Conservation (phyloP, 305 asterid genomes). For the Fraxinus baroniana region DNA sequence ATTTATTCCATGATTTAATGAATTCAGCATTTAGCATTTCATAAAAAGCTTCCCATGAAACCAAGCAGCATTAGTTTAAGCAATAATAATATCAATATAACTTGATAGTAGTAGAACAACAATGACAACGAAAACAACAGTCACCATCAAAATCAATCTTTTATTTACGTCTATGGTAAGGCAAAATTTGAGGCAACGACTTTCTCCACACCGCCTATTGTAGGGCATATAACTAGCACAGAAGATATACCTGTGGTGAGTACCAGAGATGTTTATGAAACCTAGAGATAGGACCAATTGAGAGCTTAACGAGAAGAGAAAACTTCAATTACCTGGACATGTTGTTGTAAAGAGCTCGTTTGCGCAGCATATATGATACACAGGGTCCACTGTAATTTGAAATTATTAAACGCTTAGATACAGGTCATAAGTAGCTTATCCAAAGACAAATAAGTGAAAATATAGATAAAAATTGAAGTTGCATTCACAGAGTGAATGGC, state of each 20-base stretch:
- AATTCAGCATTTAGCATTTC: too few species aligned
- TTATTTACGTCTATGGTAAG: constrained; percentile 87
- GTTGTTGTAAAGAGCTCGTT: constrained; percentile 93
- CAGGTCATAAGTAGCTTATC: not conserved
- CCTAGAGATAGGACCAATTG: not conserved
- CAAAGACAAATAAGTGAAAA: not conserved
- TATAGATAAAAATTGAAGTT: not conserved
- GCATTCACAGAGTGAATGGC: not conserved
- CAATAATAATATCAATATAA: not conserved
- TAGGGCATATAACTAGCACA: constrained; percentile 99
- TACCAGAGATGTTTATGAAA: constrained; percentile 12
- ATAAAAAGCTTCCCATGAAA: too few species aligned
- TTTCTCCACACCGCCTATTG: constrained; percentile 98
- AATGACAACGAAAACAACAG: not conserved
- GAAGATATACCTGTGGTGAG: constrained; percentile 64
- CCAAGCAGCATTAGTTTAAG: not conserved
- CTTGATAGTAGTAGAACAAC: not conserved
- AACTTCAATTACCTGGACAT: constrained; percentile 69
- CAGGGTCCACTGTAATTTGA: constrained; percentile 77
- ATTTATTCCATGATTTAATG: too few species aligned
- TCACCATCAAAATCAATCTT: not conserved
- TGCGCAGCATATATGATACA: constrained; percentile 92
- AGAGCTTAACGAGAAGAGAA: constrained; percentile 7
- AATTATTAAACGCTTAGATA: not conserved
- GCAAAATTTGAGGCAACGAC: constrained; percentile 88